These are phyloP conservation scores for Dryadomyces quercivorus DNA, from an alignment of 2,329 filamentous ascomycete species.

Conservation along the genomic window DNA sequence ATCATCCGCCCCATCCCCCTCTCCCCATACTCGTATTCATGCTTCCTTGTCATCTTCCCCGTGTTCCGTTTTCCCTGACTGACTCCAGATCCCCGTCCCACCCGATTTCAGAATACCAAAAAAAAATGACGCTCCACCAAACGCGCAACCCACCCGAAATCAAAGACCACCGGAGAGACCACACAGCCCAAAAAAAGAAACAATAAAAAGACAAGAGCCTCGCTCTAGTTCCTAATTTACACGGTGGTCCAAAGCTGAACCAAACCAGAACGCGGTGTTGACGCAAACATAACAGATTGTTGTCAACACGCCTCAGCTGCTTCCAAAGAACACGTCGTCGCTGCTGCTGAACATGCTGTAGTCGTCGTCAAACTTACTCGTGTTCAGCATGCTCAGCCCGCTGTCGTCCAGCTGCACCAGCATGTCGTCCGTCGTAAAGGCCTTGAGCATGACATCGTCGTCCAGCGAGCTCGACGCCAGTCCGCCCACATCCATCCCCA, in stretches of 20 bases:
- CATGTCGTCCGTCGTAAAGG: slow-evolving; percentile 29
- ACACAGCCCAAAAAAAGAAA: neutral
- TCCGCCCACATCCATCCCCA: slow-evolving; percentile 22
- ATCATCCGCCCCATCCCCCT: neutral
- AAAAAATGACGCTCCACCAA: neutral
- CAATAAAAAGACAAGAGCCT: neutral
- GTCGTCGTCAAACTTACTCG: slow-evolving; percentile 42
- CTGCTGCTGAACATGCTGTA: slow-evolving; percentile 40
- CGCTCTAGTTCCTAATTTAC: neutral
- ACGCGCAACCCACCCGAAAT: neutral
- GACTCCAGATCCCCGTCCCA: slow-evolving; percentile 6
- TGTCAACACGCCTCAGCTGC: slow-evolving; percentile 2
- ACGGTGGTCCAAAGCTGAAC: neutral
- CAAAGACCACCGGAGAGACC: neutral
- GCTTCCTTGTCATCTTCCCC: neutral
- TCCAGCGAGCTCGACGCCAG: slow-evolving; percentile 19
- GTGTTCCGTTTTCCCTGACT: slow-evolving; percentile 1
- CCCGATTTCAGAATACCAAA: slow-evolving; percentile 7
- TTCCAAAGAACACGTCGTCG: slow-evolving; percentile 40
- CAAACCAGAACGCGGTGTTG: neutral
- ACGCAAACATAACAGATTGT: neutral
- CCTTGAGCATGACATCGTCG: slow-evolving; percentile 32
- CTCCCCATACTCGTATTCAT: neutral
- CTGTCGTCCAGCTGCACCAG: slow-evolving; percentile 29
- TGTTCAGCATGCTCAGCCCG: slow-evolving; percentile 35